phyloP scores from a whole-genome alignment of 306 rosid genomes.

The Glycine tomentella region DNA sequence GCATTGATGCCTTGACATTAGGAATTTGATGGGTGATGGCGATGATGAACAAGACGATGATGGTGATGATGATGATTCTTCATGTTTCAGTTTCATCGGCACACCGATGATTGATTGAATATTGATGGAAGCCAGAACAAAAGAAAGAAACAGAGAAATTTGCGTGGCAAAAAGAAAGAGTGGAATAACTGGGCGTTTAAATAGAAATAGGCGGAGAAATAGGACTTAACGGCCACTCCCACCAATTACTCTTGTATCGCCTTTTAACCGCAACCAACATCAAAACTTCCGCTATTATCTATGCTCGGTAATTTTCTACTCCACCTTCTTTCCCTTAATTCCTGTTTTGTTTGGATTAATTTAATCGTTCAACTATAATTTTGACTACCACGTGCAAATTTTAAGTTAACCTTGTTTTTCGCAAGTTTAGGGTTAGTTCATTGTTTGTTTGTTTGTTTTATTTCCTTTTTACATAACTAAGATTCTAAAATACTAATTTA shows the following conservation, averaged over 20 bases:
- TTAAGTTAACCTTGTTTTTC: too few species aligned
- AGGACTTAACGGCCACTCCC: constrained; percentile 33
- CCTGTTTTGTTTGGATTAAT: too few species aligned
- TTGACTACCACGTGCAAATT: too few species aligned
- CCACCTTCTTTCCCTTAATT: background rate
- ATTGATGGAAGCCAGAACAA: background rate
- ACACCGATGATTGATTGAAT: background rate
- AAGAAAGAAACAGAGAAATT: too few species aligned
- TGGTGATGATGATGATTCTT: constrained; percentile 32
- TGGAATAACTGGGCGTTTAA: background rate
- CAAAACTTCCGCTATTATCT: background rate
- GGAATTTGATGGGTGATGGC: constrained; percentile 32
- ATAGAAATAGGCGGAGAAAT: constrained; percentile 28
- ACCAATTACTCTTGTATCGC: background rate
- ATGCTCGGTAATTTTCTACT: background rate
- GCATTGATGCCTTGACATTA: constrained; percentile 44
- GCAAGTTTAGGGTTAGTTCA: too few species aligned
- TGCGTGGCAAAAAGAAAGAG: background rate
- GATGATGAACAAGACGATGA: background rate
- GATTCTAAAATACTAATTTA: too few species aligned
- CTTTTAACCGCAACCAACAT: background rate
- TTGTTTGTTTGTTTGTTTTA: too few species aligned
- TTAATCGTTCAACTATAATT: too few species aligned
- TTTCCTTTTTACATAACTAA: too few species aligned
- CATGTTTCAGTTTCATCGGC: constrained; percentile 61